Conservation (phyloP, 257 asterid species). For the Scutellaria galericulata region DNA sequence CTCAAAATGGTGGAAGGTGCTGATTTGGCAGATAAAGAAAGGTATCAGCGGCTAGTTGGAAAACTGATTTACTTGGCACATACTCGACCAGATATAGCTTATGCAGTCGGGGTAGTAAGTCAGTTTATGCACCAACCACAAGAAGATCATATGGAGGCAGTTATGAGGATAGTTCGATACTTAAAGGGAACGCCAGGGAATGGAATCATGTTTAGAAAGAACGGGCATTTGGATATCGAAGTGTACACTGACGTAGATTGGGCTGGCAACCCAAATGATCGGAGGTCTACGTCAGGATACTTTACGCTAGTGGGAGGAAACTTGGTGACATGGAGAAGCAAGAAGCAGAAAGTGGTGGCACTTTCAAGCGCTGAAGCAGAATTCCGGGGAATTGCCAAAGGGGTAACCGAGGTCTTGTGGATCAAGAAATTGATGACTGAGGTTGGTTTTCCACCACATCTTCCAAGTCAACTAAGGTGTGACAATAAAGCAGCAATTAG, state of each 20-base stretch:
- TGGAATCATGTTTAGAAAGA: neutral
- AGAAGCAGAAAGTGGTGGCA: neutral
- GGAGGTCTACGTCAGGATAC: conserved; percentile 7
- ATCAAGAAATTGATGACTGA: too few relatives aligned
- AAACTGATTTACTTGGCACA: conserved; percentile 1
- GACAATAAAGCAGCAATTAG: too few relatives aligned
- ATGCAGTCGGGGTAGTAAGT: neutral
- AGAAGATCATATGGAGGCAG: neutral
- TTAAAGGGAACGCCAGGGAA: neutral
- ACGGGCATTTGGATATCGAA: neutral
- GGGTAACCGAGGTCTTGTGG: too few relatives aligned
- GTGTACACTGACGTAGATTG: neutral
- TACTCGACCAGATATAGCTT: neutral
- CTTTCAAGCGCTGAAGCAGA: neutral
- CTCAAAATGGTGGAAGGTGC: too few relatives aligned
- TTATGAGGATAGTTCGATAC: neutral
- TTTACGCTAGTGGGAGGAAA: neutral
- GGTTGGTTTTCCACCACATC: too few relatives aligned
- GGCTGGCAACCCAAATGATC: neutral
- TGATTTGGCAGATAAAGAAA: neutral
- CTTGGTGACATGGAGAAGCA: conserved; percentile 2
- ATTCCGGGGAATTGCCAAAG: neutral
- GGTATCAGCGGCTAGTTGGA: neutral
- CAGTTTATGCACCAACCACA: conserved; percentile 1
- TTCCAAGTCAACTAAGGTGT: too few relatives aligned